A percentile compares a stretch with the other conserved stretches of the same genome.
Conservation (phyloP, 148 eudicot genomes). For the Cornus kousa region DNA sequence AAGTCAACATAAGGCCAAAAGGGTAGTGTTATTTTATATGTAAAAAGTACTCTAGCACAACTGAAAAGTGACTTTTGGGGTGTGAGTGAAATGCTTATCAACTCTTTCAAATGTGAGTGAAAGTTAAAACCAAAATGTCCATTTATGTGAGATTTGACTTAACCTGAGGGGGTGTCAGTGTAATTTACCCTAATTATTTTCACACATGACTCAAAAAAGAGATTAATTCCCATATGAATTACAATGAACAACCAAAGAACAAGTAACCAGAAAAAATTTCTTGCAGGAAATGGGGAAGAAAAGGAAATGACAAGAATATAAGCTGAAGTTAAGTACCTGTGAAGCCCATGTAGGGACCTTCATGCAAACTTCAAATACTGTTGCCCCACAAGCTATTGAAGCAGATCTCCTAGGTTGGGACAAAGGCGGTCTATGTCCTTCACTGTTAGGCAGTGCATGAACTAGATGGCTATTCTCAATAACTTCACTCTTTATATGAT, state of each 20-base stretch:
- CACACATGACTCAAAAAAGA: no score
- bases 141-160: no score
- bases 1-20: no score
- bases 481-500: slow-evolving; percentile 88
- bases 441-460: slow-evolving; percentile 47
- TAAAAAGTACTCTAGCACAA: no score
- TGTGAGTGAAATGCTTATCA: no score
- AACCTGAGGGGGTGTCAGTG: no score
- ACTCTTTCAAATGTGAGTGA: no score
- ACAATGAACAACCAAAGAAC: background rate
- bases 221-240: background rate
- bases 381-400: slow-evolving; percentile 83
- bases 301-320: background rate
- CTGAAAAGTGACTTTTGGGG: no score
- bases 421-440: slow-evolving; percentile 46
- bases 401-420: slow-evolving; percentile 82
- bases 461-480: slow-evolving; percentile 73
- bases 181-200: no score
- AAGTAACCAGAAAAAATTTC: background rate
- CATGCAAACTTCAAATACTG: slow-evolving; percentile 87
- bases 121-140: no score
- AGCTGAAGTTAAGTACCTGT: slow-evolving; percentile 48
- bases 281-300: background rate
- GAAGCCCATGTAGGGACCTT: slow-evolving; percentile 92
- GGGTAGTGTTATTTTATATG: no score